Evolutionary conservation across 2,329 filamentous ascomycete genomes (phyloP), one percentile per base, ranked within the genome.

Genomic region (Penicillium sp.): DNA sequence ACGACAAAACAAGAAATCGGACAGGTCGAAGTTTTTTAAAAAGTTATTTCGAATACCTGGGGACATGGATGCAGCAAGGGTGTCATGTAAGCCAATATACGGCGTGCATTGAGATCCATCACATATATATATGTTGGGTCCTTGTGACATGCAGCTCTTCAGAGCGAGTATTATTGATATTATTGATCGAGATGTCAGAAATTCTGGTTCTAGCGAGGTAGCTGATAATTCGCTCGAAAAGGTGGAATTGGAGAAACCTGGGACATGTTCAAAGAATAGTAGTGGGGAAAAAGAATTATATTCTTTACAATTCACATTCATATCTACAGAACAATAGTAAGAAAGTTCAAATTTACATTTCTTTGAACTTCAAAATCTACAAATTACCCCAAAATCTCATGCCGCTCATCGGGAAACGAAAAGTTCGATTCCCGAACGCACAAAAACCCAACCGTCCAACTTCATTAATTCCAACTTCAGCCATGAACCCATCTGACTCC

Each of bases 371-470:
- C 26, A 26, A 39, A 39, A 29, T 39, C 42, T 46, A 24, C 42
- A 32, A 29, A 51, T 11, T 20, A 29, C 5, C n/a, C 20, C n/a
- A 26, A 50, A 29, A 35, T 35, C 62, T 55, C 61, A 75, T 76
- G 74, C 69, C 70, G 51, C 56, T 67, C 53, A 67, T 71, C 55
- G 65, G 69, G 57, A 73, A 68, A 65, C 59, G 72, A 57, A 69
- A 66, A 67, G 72, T 76, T 63, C 73, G 73, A 57, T 76, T 76
- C 58, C 66, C 68, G 51, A 64, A 68, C 59, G 42, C 42, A 31
- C 45, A 42, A 18, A 40, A 68, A 54, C 54, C 62, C 63, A 38
- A 56, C 58, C 58, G 34, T 58, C 39, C 49, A 55, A 49, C 60
- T 57, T 50, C 26, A 32, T 31, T 32, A 34, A 22, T 4, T 16